Conservation (phyloP, 169 alveolate genomes). For the Plasmodium gaboni region DNA sequence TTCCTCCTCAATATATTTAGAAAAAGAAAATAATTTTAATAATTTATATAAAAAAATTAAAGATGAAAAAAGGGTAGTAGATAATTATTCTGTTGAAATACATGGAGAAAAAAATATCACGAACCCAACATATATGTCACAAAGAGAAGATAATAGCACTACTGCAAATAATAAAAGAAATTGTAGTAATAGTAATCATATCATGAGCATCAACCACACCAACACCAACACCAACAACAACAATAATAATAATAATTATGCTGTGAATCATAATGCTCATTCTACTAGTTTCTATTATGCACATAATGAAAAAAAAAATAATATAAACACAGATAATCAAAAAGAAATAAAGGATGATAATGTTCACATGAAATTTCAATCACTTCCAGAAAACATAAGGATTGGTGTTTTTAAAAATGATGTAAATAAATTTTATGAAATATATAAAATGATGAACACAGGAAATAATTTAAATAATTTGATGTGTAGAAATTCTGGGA, state of each 20-base stretch:
- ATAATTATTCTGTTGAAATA: background rate
- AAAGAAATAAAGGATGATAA: slow-evolving; percentile 2
- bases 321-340: background rate
- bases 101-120: background rate
- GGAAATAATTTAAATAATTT: background rate
- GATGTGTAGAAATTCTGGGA: background rate
- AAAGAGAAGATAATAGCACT: background rate
- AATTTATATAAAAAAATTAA: background rate
- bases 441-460: slow-evolving; percentile 9
- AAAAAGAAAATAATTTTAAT: background rate
- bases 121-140: background rate
- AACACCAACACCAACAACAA: background rate
- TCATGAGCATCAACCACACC: background rate
- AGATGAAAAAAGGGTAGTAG: background rate
- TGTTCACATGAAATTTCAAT: background rate
- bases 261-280: background rate
- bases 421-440: slow-evolving; percentile 27
- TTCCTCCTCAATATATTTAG: background rate
- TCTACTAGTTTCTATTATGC: no score
- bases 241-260: background rate
- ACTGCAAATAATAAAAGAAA: background rate
- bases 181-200: background rate
- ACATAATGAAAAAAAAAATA: no score
- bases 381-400: slow-evolving; percentile 2
- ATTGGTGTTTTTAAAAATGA: background rate